These are phyloP conservation scores for Cymbidium sinense DNA, from an alignment of 106 monocot genomes.

Conservation along the genomic window DNA sequence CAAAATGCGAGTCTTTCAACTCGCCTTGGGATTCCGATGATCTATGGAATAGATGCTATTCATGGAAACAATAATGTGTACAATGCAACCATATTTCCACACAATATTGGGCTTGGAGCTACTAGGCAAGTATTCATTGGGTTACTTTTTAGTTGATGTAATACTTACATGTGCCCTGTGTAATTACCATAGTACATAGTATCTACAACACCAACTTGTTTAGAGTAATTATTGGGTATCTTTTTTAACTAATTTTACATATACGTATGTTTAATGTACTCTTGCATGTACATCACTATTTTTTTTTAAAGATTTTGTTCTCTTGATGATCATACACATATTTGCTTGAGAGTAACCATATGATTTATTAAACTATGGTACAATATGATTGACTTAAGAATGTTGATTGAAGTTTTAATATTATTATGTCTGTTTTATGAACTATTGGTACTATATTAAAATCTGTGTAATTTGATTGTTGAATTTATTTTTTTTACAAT, in stretches of 20 bases:
- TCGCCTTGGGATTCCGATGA: conserved; percentile 65
- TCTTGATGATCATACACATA: too few species aligned
- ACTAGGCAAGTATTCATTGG: conserved; percentile 36
- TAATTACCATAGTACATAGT: background rate
- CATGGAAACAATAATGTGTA: conserved; percentile 61
- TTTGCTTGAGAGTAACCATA: too few species aligned
- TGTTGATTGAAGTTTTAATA: too few species aligned
- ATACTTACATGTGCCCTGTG: background rate
- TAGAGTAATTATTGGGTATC: background rate
- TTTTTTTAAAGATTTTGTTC: background rate
- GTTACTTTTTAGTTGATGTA: background rate
- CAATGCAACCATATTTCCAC: conserved; percentile 71
- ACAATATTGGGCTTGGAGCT: conserved; percentile 77
- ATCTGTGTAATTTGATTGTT: too few species aligned
- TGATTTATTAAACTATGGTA: too few species aligned
- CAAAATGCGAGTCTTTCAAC: conserved; percentile 54
- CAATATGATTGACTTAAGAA: too few species aligned
- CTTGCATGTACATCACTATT: background rate
- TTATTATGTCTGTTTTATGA: too few species aligned
- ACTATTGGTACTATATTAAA: too few species aligned
- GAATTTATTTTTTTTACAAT: too few species aligned
- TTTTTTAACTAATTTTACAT: too few species aligned
- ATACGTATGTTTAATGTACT: background rate
- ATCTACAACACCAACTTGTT: background rate
- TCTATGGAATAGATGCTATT: conserved; percentile 60